Evolutionary conservation across 345 rosid genomes (phyloP).

Genomic region (Aethionema arabicum): DNA sequence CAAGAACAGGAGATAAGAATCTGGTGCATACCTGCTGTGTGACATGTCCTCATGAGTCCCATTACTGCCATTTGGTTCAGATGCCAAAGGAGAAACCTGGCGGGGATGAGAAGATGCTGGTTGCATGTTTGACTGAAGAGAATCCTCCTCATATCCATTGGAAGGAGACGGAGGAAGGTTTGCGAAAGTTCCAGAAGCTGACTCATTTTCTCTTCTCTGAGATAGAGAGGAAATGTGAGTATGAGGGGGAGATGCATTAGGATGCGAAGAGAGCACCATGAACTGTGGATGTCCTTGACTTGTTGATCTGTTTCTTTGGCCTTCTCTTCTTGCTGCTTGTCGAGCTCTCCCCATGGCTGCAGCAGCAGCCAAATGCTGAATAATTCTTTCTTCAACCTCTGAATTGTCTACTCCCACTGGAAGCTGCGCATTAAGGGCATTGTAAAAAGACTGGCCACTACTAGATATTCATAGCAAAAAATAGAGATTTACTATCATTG

Average conservation of each 20-base stretch:
- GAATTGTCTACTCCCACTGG: constrained; percentile 74
- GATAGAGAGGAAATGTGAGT: constrained; percentile 52
- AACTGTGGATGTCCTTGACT: constrained; percentile 74
- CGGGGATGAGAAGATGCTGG: constrained; percentile 37
- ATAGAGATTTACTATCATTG: constrained; percentile 11
- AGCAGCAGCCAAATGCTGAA: constrained; percentile 95
- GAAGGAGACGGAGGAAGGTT: constrained; percentile 51
- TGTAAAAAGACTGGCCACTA: constrained; percentile 4
- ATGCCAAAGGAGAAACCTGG: constrained; percentile 47
- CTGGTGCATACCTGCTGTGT: constrained; percentile 46
- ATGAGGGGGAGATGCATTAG: constrained; percentile 41
- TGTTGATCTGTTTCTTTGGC: constrained; percentile 73
- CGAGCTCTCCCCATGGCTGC: constrained; percentile 96
- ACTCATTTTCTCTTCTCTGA: constrained; percentile 55
- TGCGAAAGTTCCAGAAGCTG: constrained; percentile 23
- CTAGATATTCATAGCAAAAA: constrained; percentile 9
- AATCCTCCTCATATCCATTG: constrained; percentile 43
- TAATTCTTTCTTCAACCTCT: constrained; percentile 91
- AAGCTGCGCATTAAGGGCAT: constrained; percentile 51
- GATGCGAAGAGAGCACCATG: constrained; percentile 70
- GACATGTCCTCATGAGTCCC: no score
- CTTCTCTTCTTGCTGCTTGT: constrained; percentile 76
- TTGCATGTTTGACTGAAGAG: constrained; percentile 38
- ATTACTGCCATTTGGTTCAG: constrained; percentile 39
- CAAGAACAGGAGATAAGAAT: constrained; percentile 2